A percentile compares a stretch with the other conserved stretches of the same genome.
Conservation (phyloP, 768 basidiomycete genomes). For the Russula dissimulans region DNA sequence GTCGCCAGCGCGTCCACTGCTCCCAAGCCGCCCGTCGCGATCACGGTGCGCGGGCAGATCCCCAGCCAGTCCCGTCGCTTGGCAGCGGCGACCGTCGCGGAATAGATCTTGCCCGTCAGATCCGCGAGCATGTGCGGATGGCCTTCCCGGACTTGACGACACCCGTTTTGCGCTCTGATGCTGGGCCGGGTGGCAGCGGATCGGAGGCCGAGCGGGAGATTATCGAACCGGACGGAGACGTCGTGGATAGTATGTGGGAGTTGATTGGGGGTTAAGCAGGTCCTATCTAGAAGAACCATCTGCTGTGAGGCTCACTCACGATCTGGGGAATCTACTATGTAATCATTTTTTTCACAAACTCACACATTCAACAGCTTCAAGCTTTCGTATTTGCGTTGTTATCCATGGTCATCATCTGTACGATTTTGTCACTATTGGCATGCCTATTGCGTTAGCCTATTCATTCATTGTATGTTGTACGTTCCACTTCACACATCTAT, state of each 20-base stretch:
- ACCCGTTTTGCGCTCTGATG: background rate
- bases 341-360: background rate
- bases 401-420: conserved; percentile 3
- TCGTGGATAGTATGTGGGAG: background rate
- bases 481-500: no score
- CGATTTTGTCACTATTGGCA: background rate
- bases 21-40: conserved; percentile 7
- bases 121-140: conserved; percentile 8
- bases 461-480: no score
- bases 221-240: background rate
- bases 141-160: background rate
- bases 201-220: conserved; percentile 5
- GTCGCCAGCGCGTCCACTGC: conserved; percentile 51
- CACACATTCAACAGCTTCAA: background rate
- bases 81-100: background rate
- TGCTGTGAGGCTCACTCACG: background rate
- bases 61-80: conserved; percentile 1
- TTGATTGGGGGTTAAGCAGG: no score
- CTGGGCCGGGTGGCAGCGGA: background rate
- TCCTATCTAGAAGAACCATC: conserved; percentile 1
- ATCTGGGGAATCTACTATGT: background rate
- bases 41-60: background rate
- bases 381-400: background rate
- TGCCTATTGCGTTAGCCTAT: no score
- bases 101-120: background rate